Percentiles rank a stretch among this genome's conserved stretches.
Evolutionary conservation across 805 yeast genomes (phyloP).

Genomic region (Candida patagonica): DNA sequence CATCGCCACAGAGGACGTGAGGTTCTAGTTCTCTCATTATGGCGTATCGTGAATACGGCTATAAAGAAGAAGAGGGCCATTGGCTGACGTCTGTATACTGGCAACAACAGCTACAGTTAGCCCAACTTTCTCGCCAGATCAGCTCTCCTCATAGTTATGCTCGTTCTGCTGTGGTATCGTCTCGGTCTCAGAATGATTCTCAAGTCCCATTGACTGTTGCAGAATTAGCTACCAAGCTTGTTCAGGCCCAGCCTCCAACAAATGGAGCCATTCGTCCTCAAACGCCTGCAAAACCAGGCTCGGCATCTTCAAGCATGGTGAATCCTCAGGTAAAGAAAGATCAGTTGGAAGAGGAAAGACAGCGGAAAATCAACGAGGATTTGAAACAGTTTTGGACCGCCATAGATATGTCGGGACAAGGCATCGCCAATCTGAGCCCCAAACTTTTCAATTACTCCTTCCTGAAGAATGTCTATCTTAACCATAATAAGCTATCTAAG

Average conservation of each 20-base stretch:
- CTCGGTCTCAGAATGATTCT: constrained; percentile 32
- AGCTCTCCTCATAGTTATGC: constrained; percentile 75
- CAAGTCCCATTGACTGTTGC: constrained; percentile 28
- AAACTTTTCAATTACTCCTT: constrained; percentile 74
- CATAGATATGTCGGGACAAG: constrained; percentile 85
- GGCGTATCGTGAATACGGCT: constrained; percentile 5
- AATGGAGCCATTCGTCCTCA: constrained; percentile 20
- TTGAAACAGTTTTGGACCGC: constrained; percentile 82
- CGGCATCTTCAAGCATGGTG: constrained; percentile 5
- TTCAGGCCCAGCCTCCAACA: constrained; percentile 21
- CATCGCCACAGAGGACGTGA: too few relatives aligned
- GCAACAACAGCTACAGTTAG: constrained; percentile 73
- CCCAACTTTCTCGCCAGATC: constrained; percentile 59
- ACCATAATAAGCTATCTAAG: constrained; percentile 66
- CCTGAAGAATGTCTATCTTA: constrained; percentile 75
- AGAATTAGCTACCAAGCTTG: constrained; percentile 31
- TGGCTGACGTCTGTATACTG: constrained; percentile 30
- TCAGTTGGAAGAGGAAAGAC: constrained; percentile 33
- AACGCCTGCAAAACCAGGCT: constrained; percentile 13
- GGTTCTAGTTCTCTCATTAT: too few relatives aligned
- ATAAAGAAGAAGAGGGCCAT: constrained; percentile 5
- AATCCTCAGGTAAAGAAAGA: constrained; percentile 27
- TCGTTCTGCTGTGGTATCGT: constrained; percentile 65
- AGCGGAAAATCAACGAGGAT: constrained; percentile 30
- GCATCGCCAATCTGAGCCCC: constrained; percentile 59